Evolutionary conservation across 2,329 filamentous ascomycete genomes (phyloP), one percentile per base, ranked within the genome.

Genomic region (Macrophomina tecta): DNA sequence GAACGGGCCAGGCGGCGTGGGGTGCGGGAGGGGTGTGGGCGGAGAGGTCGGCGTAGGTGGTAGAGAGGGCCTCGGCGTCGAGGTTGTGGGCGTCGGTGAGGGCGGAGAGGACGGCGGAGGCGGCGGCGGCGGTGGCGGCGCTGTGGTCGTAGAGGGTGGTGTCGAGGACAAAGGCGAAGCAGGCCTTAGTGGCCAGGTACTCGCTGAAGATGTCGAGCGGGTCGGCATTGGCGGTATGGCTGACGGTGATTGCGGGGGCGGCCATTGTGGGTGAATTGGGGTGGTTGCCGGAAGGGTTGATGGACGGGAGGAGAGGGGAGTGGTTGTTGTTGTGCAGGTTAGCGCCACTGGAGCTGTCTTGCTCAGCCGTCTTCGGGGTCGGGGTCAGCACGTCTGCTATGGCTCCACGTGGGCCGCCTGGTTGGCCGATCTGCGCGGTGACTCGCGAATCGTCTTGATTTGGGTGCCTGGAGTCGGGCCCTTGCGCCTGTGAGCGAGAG

Each of bases 121-220:
- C 40, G 56, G 65, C 65, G 16, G 38, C 36, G 11, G 55, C 28
- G 28, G 56, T 46, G 28, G 48, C 55, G 34, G 34, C 32, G 28
- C 23, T 14, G 65, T 61, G 48, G 36, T 51, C 46, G 65, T 66
- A 49, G 36, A 66, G 65, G 2, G 65, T 66, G 11, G 34, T 62
- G 65, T 66, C 51, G 46, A 66, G 65, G 16, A 53, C 48, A 36
- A 66, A 66, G 55, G 48, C 65, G 56, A 62, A 53, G 46, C 65
- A 66, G 46, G 45, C 62, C 38, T 66, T 66, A 48, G 55, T 51
- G 14, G 48, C 30, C 28, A 66, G 55, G 38, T 52, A 38, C 46
- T 58, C 48, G 65, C 55, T 62, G 49, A 66, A 34, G 46, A 40
- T 5, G 46, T 61, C 65, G 14, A 66, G 58, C 34, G 36, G 18